These are phyloP conservation scores for Cytospora piceicola DNA, from an alignment of 2,329 filamentous ascomycete species.

Conservation along the genomic window DNA sequence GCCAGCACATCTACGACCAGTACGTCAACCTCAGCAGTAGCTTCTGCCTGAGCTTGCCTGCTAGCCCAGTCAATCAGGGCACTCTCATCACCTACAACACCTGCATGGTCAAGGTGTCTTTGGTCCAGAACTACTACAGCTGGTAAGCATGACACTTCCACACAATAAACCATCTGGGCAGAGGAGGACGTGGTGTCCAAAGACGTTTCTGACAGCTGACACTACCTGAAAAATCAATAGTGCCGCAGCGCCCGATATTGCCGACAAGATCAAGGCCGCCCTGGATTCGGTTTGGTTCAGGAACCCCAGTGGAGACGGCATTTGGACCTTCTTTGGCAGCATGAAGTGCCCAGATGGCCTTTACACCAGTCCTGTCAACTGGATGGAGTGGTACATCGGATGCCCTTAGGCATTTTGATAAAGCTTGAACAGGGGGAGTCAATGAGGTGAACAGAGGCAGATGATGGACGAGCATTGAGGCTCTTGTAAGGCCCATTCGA, in stretches of 20 bases:
- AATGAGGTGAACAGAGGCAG: background rate
- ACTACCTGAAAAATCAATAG: background rate
- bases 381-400: background rate
- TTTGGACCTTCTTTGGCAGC: too few species aligned
- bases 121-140: background rate
- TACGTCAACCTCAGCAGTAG: too few species aligned
- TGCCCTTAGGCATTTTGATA: background rate
- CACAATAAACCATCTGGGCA: background rate
- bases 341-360: background rate
- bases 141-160: background rate
- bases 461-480: background rate
- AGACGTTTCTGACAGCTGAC: background rate
- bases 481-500: background rate
- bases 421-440: too few species aligned
- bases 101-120: too few species aligned
- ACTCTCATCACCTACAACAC: too few species aligned
- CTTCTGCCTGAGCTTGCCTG: too few species aligned
- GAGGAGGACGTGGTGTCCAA: background rate
- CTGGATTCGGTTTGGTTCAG: background rate
- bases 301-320: background rate
- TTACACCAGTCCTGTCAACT: background rate
- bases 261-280: background rate
- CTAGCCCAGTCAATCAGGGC: too few species aligned
- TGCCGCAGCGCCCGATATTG: background rate
- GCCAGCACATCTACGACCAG: too few species aligned